Conservation (phyloP, 768 basidiomycete species). For the Amanita phalloides region DNA sequence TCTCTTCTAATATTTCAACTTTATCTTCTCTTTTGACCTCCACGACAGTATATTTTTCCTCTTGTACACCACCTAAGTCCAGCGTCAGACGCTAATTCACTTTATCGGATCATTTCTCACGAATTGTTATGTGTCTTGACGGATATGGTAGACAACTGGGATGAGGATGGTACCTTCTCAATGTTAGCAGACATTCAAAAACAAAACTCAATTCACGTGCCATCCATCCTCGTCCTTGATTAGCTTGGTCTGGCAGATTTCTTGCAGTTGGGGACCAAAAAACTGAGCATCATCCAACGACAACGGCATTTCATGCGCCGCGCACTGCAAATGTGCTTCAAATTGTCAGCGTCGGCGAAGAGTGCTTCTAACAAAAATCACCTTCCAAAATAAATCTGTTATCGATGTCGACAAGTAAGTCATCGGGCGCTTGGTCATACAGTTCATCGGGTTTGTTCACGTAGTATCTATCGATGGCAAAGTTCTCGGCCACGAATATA, state of each 20-base stretch:
- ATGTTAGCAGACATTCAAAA: background rate
- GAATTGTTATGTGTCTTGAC: slow-evolving; percentile 58
- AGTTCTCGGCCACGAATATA: slow-evolving; percentile 56
- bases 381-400: slow-evolving; percentile 68
- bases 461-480: slow-evolving; percentile 71
- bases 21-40: slow-evolving; percentile 36
- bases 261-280: slow-evolving; percentile 54
- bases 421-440: slow-evolving; percentile 49
- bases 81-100: background rate
- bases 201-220: slow-evolving; percentile 24
- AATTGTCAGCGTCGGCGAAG: background rate
- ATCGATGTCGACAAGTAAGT: slow-evolving; percentile 62
- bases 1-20: slow-evolving; percentile 55
- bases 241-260: slow-evolving; percentile 53
- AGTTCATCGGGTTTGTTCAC: slow-evolving; percentile 58
- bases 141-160: slow-evolving; percentile 74
- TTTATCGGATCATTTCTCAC: slow-evolving; percentile 19
- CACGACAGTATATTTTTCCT: slow-evolving; percentile 70
- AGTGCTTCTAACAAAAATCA: slow-evolving; percentile 2
- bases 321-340: slow-evolving; percentile 75
- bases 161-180: slow-evolving; percentile 68
- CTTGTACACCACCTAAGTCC: slow-evolving; percentile 44
- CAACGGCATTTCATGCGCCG: slow-evolving; percentile 78
- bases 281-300: slow-evolving; percentile 52
- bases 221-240: slow-evolving; percentile 71